Conservation (phyloP, 352 stramenopile species). For the Plasmopara viticola region DNA sequence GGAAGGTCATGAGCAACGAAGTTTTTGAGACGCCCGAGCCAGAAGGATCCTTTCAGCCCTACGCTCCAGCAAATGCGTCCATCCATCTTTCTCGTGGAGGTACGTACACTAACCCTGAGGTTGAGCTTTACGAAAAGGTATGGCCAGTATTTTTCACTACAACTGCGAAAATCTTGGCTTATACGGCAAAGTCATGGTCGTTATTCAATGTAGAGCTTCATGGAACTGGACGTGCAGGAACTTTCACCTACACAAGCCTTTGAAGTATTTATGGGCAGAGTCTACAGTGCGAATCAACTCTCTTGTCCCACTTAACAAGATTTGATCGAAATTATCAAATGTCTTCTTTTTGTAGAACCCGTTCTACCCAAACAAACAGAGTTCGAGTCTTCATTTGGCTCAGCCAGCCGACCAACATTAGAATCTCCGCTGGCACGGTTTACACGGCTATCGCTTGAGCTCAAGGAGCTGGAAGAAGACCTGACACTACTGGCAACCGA, state of each 20-base stretch:
- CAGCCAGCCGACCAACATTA: constrained; percentile 21
- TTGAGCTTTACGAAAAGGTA: constrained; percentile 60
- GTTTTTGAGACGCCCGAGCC: constrained; percentile 74
- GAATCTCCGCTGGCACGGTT: constrained; percentile 68
- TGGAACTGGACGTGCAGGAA: constrained; percentile 57
- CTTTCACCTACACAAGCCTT: constrained; percentile 52
- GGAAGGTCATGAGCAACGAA: constrained; percentile 60
- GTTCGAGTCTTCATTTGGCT: constrained; percentile 33
- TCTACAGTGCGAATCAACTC: constrained; percentile 48
- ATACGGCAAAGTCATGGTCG: too few relatives aligned
- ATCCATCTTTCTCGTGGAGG: constrained; percentile 13
- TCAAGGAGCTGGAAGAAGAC: constrained; percentile 67
- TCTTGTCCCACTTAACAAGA: neutral
- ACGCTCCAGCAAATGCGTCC: constrained; percentile 34
- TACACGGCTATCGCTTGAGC: constrained; percentile 57
- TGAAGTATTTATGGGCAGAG: constrained; percentile 78
- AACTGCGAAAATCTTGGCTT: constrained; percentile 1
- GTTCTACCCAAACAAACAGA: constrained; percentile 41
- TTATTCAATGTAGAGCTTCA: constrained; percentile 27
- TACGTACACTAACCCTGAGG: constrained; percentile 14
- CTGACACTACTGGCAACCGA: constrained; percentile 43
- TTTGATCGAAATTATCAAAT: constrained; percentile 1
- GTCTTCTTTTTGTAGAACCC: constrained; percentile 34
- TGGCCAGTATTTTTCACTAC: neutral
- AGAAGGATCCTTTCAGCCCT: constrained; percentile 55